Evolutionary conservation across 2,329 filamentous ascomycete genomes (phyloP), one percentile per base, ranked within the genome.

Genomic region (Alternaria sp.): DNA sequence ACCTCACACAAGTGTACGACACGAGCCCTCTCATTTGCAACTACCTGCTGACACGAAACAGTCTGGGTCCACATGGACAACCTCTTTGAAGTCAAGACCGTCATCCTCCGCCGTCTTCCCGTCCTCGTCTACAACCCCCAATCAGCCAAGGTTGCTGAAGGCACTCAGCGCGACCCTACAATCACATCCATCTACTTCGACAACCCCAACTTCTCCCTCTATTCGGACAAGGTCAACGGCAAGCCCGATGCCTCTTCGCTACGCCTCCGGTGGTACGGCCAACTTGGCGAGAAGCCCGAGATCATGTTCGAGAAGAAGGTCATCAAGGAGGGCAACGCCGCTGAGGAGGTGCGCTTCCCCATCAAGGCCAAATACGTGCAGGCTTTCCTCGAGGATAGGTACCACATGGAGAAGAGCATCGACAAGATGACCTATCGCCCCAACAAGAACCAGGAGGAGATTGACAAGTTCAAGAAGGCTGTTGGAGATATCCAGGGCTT

Each of bases 141-240:
- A 69, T 87, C 91, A 1, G 89, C 92, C 32, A 96, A 94, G 80
- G 87, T 95, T 68, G 86, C 91, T 43, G 93, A 97, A 71, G 88
- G 88, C 46, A 88, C 86, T 62, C 87, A 93, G 66, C 83, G 84
- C 47, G 94, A 98, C 72, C 95, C 95, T 6, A 91, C 92, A 51
- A 91, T 98, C 67, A 98, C 94, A 16, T 97, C 94, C 26, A 88
- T 99, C 39, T 99, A 99, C 81, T 97, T 98, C 73, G 95, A 99
- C 79, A 96, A 89, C 75, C 84, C 88, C 41, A 89, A 89, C 66
- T 98, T 99, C 78, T 87, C 91, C 14, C 85, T 98, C 9, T 99
- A 98, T 80, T 88, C 87, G 14, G 87, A 90, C 71, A 98, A 98
- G 81, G 89, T 97, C 22, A 89, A 91, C 61, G 87, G 89, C 64